Evolutionary conservation across 805 yeast species (phyloP).

Genomic region (Candida ponderosae): DNA sequence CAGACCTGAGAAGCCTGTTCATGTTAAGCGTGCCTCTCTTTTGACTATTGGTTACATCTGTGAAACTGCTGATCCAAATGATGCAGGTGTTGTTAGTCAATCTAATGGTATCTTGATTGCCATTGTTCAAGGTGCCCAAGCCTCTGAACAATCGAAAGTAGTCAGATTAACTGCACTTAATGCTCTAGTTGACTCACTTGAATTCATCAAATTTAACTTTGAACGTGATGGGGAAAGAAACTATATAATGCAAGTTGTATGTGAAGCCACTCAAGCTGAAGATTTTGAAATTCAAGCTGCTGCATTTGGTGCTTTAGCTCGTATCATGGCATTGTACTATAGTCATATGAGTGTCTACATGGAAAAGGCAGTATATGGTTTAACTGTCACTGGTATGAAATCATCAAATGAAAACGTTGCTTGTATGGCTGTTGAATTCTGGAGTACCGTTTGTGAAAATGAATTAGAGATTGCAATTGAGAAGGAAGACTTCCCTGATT

Average conservation of each 20-base stretch:
- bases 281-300: conserved; percentile 81
- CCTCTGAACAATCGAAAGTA: conserved; percentile 60
- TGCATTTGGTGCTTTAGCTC: conserved; percentile 91
- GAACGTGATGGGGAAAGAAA: conserved; percentile 92
- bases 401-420: conserved; percentile 77
- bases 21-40: conserved; percentile 80
- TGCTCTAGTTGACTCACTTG: conserved; percentile 86
- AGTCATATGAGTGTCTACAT: conserved; percentile 86
- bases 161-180: conserved; percentile 88
- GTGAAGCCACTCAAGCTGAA: conserved; percentile 95
- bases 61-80: conserved; percentile 80
- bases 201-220: conserved; percentile 82
- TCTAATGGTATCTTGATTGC: conserved; percentile 91
- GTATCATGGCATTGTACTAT: conserved; percentile 86
- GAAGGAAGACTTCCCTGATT: conserved; percentile 51
- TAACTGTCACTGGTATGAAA: conserved; percentile 90
- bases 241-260: conserved; percentile 96
- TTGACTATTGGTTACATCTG: conserved; percentile 93
- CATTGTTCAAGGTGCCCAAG: conserved; percentile 92
- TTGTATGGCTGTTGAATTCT: conserved; percentile 97
- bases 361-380: conserved; percentile 91
- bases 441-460: conserved; percentile 99
- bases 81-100: conserved; percentile 67
- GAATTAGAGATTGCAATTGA: conserved; percentile 76
- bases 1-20: conserved; percentile 63